These are phyloP conservation scores for Ganoderma multipileum DNA, from an alignment of 1,284 basidiomycete genomes.

Conservation along the genomic window DNA sequence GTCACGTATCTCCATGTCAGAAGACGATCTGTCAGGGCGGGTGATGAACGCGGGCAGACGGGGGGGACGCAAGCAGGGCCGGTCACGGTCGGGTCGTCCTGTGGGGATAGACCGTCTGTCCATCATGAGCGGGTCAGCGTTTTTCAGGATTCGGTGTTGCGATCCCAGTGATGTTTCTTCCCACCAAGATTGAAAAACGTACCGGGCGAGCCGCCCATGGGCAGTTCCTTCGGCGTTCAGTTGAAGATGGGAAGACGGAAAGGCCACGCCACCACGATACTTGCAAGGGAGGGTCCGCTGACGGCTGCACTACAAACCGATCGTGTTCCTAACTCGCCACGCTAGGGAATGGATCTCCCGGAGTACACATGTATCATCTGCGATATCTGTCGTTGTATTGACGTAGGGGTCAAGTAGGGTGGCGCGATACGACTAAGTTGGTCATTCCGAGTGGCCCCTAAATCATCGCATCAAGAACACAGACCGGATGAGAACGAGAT, in stretches of 20 bases:
- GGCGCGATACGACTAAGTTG: neutral
- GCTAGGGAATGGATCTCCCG: neutral
- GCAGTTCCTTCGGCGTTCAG: neutral
- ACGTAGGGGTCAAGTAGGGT: neutral
- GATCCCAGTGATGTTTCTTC: neutral
- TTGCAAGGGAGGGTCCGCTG: neutral
- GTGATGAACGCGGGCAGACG: conserved; percentile 1
- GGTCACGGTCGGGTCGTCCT: neutral
- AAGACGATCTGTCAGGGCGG: neutral
- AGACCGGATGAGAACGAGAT: neutral
- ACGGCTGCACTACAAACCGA: neutral
- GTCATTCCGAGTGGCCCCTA: neutral
- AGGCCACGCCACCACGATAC: neutral
- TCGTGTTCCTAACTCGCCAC: neutral
- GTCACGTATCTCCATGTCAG: conserved; percentile 3
- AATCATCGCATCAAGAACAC: neutral
- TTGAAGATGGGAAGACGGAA: neutral
- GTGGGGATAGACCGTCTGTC: neutral
- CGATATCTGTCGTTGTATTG: neutral
- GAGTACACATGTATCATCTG: neutral
- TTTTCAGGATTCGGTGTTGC: neutral
- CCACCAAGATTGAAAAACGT: neutral
- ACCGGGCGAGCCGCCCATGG: neutral
- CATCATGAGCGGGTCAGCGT: neutral
- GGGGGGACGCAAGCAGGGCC: neutral